phyloP scores from a whole-genome alignment of 2,329 filamentous ascomycete genomes.

The Elsinoe perseae region DNA sequence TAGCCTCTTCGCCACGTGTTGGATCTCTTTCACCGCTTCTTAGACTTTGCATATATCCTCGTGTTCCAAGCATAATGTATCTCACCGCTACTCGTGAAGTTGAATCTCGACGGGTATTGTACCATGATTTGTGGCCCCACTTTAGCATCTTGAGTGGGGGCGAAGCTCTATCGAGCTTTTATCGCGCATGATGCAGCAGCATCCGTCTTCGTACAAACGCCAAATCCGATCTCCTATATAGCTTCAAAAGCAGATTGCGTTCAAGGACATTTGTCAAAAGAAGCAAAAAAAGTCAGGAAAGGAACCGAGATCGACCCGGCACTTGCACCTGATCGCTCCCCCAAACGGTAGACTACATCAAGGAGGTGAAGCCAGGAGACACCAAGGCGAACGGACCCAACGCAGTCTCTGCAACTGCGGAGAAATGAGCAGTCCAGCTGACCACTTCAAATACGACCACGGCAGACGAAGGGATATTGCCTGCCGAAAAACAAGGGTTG shows the following conservation, averaged over 20 bases:
- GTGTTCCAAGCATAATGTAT: not conserved
- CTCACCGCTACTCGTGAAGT: conserved; percentile 10
- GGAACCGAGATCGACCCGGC: conserved; percentile 3
- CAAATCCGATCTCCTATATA: not conserved
- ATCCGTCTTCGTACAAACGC: not conserved
- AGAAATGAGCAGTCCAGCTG: not conserved
- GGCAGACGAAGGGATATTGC: not conserved
- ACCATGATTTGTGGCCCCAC: conserved; percentile 11
- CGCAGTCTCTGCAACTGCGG: not conserved
- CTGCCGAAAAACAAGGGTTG: not conserved
- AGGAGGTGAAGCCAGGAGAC: not conserved
- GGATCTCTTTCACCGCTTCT: not conserved
- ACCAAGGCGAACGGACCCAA: not conserved
- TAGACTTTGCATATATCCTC: not conserved
- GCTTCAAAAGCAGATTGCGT: not conserved
- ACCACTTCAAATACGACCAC: conserved; percentile 1
- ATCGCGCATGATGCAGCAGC: not conserved
- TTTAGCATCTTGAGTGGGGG: not conserved
- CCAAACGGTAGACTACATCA: not conserved
- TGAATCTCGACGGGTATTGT: not conserved
- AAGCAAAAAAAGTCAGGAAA: not conserved
- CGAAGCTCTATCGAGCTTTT: not conserved
- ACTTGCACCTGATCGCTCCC: not conserved
- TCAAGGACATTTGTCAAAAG: not conserved
- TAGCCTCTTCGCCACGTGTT: not conserved